Base-by-base conservation (phyloP, 345 rosid genomes). In the Moricandia arvensis region DNA sequence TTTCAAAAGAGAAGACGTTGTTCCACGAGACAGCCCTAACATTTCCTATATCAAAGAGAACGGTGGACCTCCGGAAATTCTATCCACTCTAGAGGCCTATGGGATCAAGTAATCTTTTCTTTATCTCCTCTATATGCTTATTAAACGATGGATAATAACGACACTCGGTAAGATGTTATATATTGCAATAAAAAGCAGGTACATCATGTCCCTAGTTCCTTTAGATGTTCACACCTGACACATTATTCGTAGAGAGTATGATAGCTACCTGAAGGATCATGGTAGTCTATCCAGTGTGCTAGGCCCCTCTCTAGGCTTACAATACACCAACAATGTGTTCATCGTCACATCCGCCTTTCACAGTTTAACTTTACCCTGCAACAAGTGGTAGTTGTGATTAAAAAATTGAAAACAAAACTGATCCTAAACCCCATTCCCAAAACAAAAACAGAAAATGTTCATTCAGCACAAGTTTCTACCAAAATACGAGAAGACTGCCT, bases 1-100 rank as follows among this genome's bases (percentile, higher is more conserved):
- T 45, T 86, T 83, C 55, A 88, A 84, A 79, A 87, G 81, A 77
- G 87, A 85, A 80, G 91, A 90, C 34, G 78, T 68, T 54, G 84
- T 86, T 45, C 77, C 86, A 21, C 74, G 49, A 17, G 89, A 74
- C 16, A 85, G 81, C 75, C 84, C 88, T 65, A 88, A 83, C 74
- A 72, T 86, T 51, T 59, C 76, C 68, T 81, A 74, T 13, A 63
- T 81, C 59, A 74, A 84, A 15, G 87, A 82, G 38, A 80, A 73
- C 31, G 78, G 65, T 60, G 88, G 85, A 73, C 75, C 81, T 33
- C 76, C 78, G 31, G 80, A 86, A 29, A 87, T 92, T 62, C 66
- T 84, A 61, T 80, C 81, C 66, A 85, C 87, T 24, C 61, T 90
- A 47, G 83, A 76, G 69, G 75, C 80, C 59, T 63, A 86, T 59